phyloP scores from a whole-genome alignment of 2,329 filamentous ascomycete species.

The Ceratocystis diversiconidia region DNA sequence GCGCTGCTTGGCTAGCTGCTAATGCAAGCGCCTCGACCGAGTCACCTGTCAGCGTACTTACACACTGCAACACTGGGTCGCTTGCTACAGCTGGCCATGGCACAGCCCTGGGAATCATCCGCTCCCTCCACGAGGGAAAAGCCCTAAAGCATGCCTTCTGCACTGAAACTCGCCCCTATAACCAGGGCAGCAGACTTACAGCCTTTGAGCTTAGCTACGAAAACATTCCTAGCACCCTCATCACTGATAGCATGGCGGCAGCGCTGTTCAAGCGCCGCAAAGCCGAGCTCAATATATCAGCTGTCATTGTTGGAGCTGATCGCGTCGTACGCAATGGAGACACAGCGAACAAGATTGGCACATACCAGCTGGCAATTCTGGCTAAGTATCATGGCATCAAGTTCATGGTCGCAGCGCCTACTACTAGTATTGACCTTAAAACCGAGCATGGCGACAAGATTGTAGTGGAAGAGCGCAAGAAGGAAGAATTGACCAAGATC shows the following conservation, averaged over 20 bases:
- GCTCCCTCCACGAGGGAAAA: constrained; percentile 54
- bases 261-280: constrained; percentile 58
- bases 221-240: constrained; percentile 73
- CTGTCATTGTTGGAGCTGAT: constrained; percentile 88
- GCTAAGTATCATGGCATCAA: constrained; percentile 79
- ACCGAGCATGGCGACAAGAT: constrained; percentile 69
- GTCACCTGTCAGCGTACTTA: constrained; percentile 60
- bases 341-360: constrained; percentile 97
- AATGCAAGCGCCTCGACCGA: constrained; percentile 38
- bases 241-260: constrained; percentile 94
- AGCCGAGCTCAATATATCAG: constrained; percentile 53
- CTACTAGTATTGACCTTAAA: constrained; percentile 79
- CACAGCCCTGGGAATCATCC: constrained; percentile 86
- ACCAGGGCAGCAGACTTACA: constrained; percentile 88
- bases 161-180: constrained; percentile 93
- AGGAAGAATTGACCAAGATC: constrained; percentile 70
- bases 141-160: constrained; percentile 76
- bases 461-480: constrained; percentile 75
- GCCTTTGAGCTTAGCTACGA: constrained; percentile 96
- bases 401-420: constrained; percentile 87
- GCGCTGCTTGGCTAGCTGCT: constrained; percentile 65
- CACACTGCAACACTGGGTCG: constrained; percentile 96
- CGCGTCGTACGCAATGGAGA: constrained; percentile 92
- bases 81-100: constrained; percentile 96
- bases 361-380: constrained; percentile 82